These are phyloP conservation scores for Phialocephala sp. DNA, from an alignment of 2,329 filamentous ascomycete genomes.

Conservation along the genomic window DNA sequence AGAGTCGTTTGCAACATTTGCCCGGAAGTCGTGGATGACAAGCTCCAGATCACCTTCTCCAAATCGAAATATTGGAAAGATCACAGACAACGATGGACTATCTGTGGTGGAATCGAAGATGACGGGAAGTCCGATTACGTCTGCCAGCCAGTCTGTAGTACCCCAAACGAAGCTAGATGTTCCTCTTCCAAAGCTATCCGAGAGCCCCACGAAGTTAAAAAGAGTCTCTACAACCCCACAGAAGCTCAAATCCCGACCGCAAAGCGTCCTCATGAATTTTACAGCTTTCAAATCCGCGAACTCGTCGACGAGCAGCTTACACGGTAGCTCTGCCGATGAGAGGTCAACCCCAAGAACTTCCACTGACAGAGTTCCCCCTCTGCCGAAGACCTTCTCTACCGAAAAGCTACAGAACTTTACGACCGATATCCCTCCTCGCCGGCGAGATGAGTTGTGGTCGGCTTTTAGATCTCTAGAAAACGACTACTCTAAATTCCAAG, in stretches of 20 bases:
- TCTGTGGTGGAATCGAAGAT: slow-evolving; percentile 29
- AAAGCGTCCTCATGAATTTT: slow-evolving; percentile 41
- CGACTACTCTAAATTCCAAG: slow-evolving; percentile 72
- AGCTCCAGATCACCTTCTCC: slow-evolving; percentile 54
- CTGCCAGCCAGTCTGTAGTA: slow-evolving; percentile 27
- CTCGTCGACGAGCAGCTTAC: slow-evolving; percentile 44
- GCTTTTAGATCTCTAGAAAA: slow-evolving; percentile 71
- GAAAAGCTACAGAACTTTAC: slow-evolving; percentile 42
- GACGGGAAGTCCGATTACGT: slow-evolving; percentile 27
- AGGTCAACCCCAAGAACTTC: slow-evolving; percentile 50
- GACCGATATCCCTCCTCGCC: slow-evolving; percentile 51
- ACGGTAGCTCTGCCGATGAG: slow-evolving; percentile 53
- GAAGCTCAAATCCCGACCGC: slow-evolving; percentile 38
- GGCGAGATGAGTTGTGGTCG: slow-evolving; percentile 73
- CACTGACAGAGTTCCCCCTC: slow-evolving; percentile 52
- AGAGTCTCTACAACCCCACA: slow-evolving; percentile 32
- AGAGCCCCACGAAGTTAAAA: slow-evolving; percentile 31
- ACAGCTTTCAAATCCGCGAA: slow-evolving; percentile 41
- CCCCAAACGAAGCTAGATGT: slow-evolving; percentile 33
- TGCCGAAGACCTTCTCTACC: slow-evolving; percentile 48
- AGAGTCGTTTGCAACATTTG: slow-evolving; percentile 55
- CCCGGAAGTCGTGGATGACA: slow-evolving; percentile 56
- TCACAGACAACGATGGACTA: slow-evolving; percentile 30
- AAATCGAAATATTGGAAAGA: slow-evolving; percentile 34
- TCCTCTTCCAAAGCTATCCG: slow-evolving; percentile 24